phyloP scores from a whole-genome alignment of 2,329 filamentous ascomycete species.

The Phialophora tarda region DNA sequence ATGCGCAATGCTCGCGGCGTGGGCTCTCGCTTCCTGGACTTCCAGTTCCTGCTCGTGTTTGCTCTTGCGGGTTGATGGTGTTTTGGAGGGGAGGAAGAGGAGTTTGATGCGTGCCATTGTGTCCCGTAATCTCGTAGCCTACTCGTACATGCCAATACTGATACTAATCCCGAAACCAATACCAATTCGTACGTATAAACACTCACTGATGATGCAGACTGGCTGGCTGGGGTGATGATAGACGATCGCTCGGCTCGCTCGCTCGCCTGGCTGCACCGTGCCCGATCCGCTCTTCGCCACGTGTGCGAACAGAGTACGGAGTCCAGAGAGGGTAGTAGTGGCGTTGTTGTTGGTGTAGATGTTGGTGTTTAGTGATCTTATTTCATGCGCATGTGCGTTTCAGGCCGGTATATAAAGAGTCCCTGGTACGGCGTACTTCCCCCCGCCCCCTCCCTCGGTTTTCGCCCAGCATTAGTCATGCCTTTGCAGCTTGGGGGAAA shows the following conservation, averaged over 20 bases:
- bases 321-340: background rate
- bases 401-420: background rate
- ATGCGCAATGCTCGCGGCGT: slow-evolving; percentile 1
- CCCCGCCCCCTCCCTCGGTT: background rate
- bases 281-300: background rate
- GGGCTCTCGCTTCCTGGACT: background rate
- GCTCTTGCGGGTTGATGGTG: background rate
- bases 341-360: background rate
- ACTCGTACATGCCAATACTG: too few relatives aligned
- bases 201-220: too few relatives aligned
- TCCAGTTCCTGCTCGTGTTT: background rate
- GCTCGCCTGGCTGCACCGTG: background rate
- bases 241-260: background rate
- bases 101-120: background rate
- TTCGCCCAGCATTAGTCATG: background rate
- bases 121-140: background rate
- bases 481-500: background rate
- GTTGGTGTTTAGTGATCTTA: background rate
- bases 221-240: background rate
- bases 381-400: background rate
- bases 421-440: too few relatives aligned
- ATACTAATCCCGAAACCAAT: background rate
- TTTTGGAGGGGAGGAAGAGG: background rate
- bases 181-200: background rate
- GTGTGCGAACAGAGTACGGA: background rate